These are phyloP conservation scores for Penicillium canescens DNA, from an alignment of 495 filamentous ascomycete species.

Conservation along the genomic window DNA sequence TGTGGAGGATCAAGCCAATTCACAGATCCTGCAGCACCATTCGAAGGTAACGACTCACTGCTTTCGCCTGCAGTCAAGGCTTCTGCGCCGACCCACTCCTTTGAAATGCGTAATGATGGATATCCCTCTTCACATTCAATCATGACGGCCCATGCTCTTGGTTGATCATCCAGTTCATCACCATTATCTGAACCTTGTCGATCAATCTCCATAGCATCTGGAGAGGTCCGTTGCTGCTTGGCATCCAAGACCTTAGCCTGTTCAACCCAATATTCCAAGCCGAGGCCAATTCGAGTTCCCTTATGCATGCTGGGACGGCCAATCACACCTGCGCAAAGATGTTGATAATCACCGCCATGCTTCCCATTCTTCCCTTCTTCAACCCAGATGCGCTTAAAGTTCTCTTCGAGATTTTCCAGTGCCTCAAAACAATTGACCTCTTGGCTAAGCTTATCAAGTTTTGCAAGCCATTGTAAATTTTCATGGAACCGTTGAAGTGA, in stretches of 20 bases:
- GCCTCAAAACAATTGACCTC: slow-evolving; percentile 87
- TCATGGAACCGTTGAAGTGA: slow-evolving; percentile 69
- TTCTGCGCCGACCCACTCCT: slow-evolving; percentile 43
- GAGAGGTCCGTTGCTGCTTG: slow-evolving; percentile 32
- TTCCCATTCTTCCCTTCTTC: slow-evolving; percentile 50
- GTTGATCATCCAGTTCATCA: slow-evolving; percentile 17
- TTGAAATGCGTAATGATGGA: slow-evolving; percentile 48
- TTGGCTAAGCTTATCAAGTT: slow-evolving; percentile 78
- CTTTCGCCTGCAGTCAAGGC: slow-evolving; percentile 29
- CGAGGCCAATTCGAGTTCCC: slow-evolving; percentile 68
- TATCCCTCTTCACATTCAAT: slow-evolving; percentile 52
- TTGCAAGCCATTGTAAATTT: slow-evolving; percentile 78
- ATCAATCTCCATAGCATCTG: slow-evolving; percentile 41
- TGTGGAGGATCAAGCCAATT: slow-evolving; percentile 54
- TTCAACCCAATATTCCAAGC: slow-evolving; percentile 84
- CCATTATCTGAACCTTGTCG: slow-evolving; percentile 21
- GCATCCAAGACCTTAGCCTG: slow-evolving; percentile 48
- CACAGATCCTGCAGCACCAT: slow-evolving; percentile 24
- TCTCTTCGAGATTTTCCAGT: slow-evolving; percentile 76
- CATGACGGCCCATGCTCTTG: slow-evolving; percentile 37
- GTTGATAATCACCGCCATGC: slow-evolving; percentile 49
- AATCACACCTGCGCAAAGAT: slow-evolving; percentile 51
- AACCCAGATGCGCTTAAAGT: slow-evolving; percentile 59
- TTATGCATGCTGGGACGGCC: slow-evolving; percentile 81
- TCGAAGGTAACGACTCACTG: slow-evolving; percentile 22